These are phyloP conservation scores for Kazachstania bromeliacearum DNA, from an alignment of 805 yeast species.

Conservation along the genomic window DNA sequence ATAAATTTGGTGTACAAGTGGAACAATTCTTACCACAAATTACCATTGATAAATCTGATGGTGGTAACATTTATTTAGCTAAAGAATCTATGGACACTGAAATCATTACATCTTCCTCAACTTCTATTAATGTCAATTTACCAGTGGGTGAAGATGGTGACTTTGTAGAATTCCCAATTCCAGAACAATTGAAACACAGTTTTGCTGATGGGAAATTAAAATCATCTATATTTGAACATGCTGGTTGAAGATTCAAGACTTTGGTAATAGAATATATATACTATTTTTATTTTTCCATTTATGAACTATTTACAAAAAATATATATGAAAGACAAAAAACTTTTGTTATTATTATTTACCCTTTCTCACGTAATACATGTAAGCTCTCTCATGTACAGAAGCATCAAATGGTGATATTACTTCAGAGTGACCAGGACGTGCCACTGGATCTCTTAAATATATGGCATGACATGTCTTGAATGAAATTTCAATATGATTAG, in stretches of 20 bases:
- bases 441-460: conserved; percentile 93
- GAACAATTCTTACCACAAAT: conserved; percentile 75
- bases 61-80: conserved; percentile 72
- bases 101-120: conserved; percentile 73
- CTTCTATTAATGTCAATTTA: conserved; percentile 76
- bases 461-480: conserved; percentile 91
- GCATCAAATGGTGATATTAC: conserved; percentile 83
- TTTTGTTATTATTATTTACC: conserved; percentile 33
- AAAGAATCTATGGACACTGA: conserved; percentile 64
- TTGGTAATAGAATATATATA: not conserved
- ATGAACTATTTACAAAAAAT: not conserved
- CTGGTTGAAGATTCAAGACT: conserved; percentile 44
- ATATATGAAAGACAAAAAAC: not conserved
- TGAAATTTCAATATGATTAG: conserved; percentile 84
- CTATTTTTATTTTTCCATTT: not conserved
- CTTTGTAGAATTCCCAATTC: conserved; percentile 70
- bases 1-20: conserved; percentile 76
- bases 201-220: conserved; percentile 52
- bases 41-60: conserved; percentile 80
- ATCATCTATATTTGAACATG: conserved; percentile 72
- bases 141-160: conserved; percentile 67
- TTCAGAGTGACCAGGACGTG: conserved; percentile 94
- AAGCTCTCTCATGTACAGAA: conserved; percentile 83
- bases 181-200: conserved; percentile 84
- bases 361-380: conserved; percentile 82